Evolutionary conservation across 768 basidiomycete genomes (phyloP).

Genomic region (Daedaleopsis sinensis): DNA sequence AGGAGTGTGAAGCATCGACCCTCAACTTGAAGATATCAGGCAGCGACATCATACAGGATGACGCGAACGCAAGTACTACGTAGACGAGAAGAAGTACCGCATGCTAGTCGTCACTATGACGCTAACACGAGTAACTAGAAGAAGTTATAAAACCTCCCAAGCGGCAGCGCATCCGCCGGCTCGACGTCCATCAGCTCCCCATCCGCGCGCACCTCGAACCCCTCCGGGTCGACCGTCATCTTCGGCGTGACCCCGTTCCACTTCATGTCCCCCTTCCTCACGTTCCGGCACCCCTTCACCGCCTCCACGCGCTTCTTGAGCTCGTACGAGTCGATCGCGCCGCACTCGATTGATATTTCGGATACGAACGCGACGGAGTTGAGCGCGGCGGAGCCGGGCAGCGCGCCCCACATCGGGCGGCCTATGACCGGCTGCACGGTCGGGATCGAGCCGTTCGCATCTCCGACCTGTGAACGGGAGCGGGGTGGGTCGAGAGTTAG

Average conservation of each 20-base stretch:
- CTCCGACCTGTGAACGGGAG: constrained; percentile 75
- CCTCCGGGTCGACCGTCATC: constrained; percentile 92
- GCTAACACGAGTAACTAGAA: constrained; percentile 46
- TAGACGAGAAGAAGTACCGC: too few relatives aligned
- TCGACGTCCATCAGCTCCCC: constrained; percentile 75
- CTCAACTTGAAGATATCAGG: too few relatives aligned
- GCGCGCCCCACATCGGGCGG: constrained; percentile 92
- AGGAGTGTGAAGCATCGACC: too few relatives aligned
- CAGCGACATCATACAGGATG: too few relatives aligned
- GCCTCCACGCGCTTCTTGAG: constrained; percentile 76
- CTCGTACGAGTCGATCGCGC: constrained; percentile 63
- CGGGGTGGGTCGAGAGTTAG: constrained; percentile 3
- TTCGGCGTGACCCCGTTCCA: constrained; percentile 82
- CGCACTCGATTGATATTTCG: constrained; percentile 60
- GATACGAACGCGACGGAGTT: constrained; percentile 91
- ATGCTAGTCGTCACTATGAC: too few relatives aligned
- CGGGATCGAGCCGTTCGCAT: constrained; percentile 95
- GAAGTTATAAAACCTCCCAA: constrained; percentile 76
- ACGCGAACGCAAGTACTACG: too few relatives aligned
- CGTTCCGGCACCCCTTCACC: constrained; percentile 71
- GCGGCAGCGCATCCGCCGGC: constrained; percentile 69
- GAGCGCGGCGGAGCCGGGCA: constrained; percentile 75
- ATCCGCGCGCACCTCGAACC: constrained; percentile 84
- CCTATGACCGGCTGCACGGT: constrained; percentile 88
- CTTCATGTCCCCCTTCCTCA: constrained; percentile 92